A percentile compares a stretch with the other conserved stretches of the same genome.
These are phyloP conservation scores for Coniochaeta pulveracea DNA, from an alignment of 2,329 filamentous ascomycete genomes.

Conservation along the genomic window DNA sequence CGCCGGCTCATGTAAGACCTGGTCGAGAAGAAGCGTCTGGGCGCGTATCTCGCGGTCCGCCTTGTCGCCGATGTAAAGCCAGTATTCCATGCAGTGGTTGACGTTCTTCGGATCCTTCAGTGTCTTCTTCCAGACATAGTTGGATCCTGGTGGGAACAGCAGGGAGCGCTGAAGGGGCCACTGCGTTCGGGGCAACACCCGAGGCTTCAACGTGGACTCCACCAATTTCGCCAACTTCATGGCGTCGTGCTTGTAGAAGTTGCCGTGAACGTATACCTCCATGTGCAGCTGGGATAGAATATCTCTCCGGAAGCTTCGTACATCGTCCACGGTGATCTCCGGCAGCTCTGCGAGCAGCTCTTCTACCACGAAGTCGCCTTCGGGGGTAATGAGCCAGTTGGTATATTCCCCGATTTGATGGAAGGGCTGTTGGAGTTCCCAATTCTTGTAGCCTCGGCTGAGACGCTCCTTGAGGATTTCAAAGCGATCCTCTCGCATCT, in stretches of 20 bases:
- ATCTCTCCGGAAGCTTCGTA: conserved; percentile 68
- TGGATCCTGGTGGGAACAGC: conserved; percentile 66
- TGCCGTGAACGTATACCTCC: conserved; percentile 82
- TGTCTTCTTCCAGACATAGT: conserved; percentile 71
- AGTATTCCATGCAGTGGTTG: conserved; percentile 76
- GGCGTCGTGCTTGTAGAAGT: conserved; percentile 88
- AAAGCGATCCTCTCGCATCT: conserved; percentile 79
- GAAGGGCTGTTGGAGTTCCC: conserved; percentile 80
- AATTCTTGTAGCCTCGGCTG: conserved; percentile 68
- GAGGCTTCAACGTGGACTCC: conserved; percentile 65
- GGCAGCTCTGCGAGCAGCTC: conserved; percentile 70
- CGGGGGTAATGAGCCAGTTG: conserved; percentile 59
- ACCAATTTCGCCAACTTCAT: conserved; percentile 75
- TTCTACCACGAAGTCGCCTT: conserved; percentile 68
- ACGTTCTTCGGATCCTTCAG: conserved; percentile 83
- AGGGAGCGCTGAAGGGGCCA: conserved; percentile 72
- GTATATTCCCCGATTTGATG: conserved; percentile 78
- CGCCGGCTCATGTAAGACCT: conserved; percentile 84
- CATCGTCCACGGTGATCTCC: conserved; percentile 60
- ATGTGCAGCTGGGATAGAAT: conserved; percentile 76
- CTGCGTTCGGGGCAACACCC: conserved; percentile 61
- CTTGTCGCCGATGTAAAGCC: conserved; percentile 58
- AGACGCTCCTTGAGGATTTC: conserved; percentile 83
- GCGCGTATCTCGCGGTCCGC: conserved; percentile 61
- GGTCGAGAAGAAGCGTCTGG: conserved; percentile 70